These are phyloP conservation scores for Chrysosphaeria jannelii DNA, from an alignment of 2,329 filamentous ascomycete genomes.

Conservation along the genomic window DNA sequence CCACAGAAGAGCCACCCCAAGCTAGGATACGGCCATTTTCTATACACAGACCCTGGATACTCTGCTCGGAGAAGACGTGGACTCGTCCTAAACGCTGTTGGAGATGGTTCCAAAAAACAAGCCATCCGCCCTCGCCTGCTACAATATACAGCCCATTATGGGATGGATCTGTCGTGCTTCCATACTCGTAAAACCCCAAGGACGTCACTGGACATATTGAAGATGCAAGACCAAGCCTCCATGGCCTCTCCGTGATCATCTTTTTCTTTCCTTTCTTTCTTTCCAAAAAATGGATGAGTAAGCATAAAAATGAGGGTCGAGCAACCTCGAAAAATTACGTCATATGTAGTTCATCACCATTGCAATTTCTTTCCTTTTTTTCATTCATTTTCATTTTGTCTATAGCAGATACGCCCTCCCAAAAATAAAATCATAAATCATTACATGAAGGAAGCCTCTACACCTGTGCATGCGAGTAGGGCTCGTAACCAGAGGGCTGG, in stretches of 20 bases:
- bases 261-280: no score
- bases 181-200: slow-evolving; percentile 16
- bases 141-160: slow-evolving; percentile 11
- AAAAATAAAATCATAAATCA: no score
- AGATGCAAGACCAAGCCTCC: no score
- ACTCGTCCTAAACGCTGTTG: slow-evolving; percentile 10
- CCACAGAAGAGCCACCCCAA: slow-evolving; percentile 41
- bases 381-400: no score
- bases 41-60: slow-evolving; percentile 42
- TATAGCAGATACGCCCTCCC: no score
- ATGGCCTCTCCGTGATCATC: no score
- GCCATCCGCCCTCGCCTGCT: slow-evolving; percentile 26
- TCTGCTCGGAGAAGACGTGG: slow-evolving; percentile 32
- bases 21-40: slow-evolving; percentile 16
- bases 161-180: no score
- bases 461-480: slow-evolving; percentile 23
- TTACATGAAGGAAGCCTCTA: slow-evolving; percentile 9
- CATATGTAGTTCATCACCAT: no score
- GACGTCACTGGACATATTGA: slow-evolving; percentile 26
- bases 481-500: slow-evolving; percentile 29
- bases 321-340: no score
- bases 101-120: slow-evolving; percentile 18
- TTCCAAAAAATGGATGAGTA: no score
- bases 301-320: no score
- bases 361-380: no score